A percentile compares a stretch with the other conserved stretches of the same genome.
phyloP scores from a whole-genome alignment of 352 stramenopile species.

The Globisporangium echinulatum region DNA sequence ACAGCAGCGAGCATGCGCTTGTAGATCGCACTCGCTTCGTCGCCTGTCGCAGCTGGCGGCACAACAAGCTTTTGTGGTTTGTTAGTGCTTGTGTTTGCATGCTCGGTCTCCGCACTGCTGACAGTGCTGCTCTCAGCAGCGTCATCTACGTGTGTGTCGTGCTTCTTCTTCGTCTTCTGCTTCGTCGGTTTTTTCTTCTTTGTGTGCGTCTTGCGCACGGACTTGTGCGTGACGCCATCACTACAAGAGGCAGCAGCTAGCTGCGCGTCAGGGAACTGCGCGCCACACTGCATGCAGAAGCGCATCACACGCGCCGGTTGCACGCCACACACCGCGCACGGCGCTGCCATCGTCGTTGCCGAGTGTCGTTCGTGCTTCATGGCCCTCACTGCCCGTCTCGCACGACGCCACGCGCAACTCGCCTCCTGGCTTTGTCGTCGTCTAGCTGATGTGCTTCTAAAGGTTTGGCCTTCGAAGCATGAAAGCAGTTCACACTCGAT shows the following conservation, averaged over 20 bases:
- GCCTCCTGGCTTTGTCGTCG: too few species aligned
- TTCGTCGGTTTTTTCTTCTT: conserved; percentile 7
- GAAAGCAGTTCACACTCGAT: too few species aligned
- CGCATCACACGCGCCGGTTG: conserved; percentile 19
- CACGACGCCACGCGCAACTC: too few species aligned
- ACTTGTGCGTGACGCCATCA: too few species aligned
- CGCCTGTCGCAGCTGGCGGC: conserved; percentile 48
- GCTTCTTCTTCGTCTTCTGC: conserved; percentile 11
- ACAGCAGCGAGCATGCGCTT: conserved; percentile 75
- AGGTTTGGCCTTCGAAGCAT: too few species aligned
- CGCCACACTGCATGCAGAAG: conserved; percentile 53
- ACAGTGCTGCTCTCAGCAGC: neutral
- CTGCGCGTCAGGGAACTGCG: conserved; percentile 11
- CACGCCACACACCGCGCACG: conserved; percentile 45
- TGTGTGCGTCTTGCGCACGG: conserved; percentile 8
- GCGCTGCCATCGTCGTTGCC: conserved; percentile 10
- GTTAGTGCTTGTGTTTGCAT: neutral
- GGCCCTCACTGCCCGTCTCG: too few species aligned
- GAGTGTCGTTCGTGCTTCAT: too few species aligned
- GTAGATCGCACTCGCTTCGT: conserved; percentile 74
- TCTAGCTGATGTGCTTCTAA: too few species aligned
- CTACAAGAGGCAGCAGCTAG: conserved; percentile 1
- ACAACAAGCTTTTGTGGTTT: conserved; percentile 26
- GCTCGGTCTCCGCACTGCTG: neutral
- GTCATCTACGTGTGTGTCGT: conserved; percentile 14